Evolutionary conservation across 805 yeast genomes (phyloP).

Genomic region (Candida ipomoeae): DNA sequence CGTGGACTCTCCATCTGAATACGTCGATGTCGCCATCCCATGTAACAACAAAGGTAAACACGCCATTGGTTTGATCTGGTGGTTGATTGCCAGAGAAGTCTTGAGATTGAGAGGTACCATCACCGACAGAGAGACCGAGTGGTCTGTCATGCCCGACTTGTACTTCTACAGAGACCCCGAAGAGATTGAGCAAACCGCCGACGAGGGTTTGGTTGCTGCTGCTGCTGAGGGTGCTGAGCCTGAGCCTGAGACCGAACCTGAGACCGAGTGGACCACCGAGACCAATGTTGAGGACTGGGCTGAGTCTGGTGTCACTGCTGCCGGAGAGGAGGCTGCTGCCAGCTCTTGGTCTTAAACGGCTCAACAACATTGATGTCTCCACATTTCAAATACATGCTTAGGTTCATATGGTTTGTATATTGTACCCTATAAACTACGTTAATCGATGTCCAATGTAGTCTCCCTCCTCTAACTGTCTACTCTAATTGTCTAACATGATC

Average conservation of each 20-base stretch:
- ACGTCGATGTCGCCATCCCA: slow-evolving; percentile 99
- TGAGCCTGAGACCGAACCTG: slow-evolving; percentile 56
- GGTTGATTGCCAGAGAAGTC: slow-evolving; percentile 98
- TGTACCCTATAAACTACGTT: slow-evolving; percentile 22
- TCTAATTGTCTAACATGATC: no score
- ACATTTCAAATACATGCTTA: slow-evolving; percentile 15
- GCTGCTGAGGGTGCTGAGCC: slow-evolving; percentile 59
- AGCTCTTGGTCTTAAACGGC: slow-evolving; percentile 35
- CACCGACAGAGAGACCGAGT: slow-evolving; percentile 92
- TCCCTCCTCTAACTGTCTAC: no score
- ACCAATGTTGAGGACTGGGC: slow-evolving; percentile 67
- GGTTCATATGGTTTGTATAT: slow-evolving; percentile 20
- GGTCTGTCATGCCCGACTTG: slow-evolving; percentile 99
- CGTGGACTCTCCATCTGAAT: slow-evolving; percentile 97
- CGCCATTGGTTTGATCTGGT: slow-evolving; percentile 99
- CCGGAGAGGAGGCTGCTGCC: slow-evolving; percentile 75
- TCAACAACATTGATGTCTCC: slow-evolving; percentile 18
- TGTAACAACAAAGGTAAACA: slow-evolving; percentile 99
- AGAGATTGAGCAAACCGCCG: slow-evolving; percentile 83
- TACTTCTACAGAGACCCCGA: slow-evolving; percentile 99
- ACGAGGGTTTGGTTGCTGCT: slow-evolving; percentile 43
- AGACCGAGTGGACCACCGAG: slow-evolving; percentile 53
- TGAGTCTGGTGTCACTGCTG: slow-evolving; percentile 48
- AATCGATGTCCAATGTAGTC: slow-evolving; percentile 4
- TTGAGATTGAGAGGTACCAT: slow-evolving; percentile 97